Percentiles rank a stretch among this genome's conserved stretches.
These are phyloP conservation scores for Triticum timopheevii DNA, from an alignment of 176 grass and related monocot species.

Conservation along the genomic window DNA sequence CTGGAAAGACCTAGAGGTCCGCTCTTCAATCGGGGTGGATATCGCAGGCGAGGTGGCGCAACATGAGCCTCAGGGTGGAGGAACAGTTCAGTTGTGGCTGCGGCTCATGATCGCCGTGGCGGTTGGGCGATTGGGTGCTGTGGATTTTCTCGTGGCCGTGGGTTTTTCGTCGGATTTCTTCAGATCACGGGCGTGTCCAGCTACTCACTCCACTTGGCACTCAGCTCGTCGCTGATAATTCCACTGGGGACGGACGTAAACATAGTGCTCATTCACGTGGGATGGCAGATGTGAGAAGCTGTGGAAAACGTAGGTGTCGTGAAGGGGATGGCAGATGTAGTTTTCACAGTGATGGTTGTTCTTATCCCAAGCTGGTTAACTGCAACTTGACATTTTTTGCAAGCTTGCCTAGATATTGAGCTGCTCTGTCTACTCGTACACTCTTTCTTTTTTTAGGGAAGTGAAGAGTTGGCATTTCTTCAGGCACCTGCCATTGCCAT, in stretches of 20 bases:
- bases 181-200: not conserved
- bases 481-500: too few relatives aligned
- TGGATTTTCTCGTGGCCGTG: slow-evolving; percentile 14
- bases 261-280: not conserved
- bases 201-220: not conserved
- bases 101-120: not conserved
- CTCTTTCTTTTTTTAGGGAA: too few relatives aligned
- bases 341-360: not conserved
- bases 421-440: too few relatives aligned
- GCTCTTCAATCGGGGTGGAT: too few relatives aligned
- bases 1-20: too few relatives aligned
- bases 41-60: not conserved
- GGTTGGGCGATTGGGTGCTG: not conserved
- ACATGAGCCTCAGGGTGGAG: not conserved
- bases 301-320: not conserved
- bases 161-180: slow-evolving; percentile 34
- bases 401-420: too few relatives aligned
- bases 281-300: not conserved
- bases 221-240: slow-evolving; percentile 1
- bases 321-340: not conserved
- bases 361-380: not conserved
- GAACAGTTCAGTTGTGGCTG: not conserved
- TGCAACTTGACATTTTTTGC: not conserved
- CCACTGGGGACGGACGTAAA: not conserved
- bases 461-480: too few relatives aligned